Evolutionary conservation across 1,284 basidiomycete genomes (phyloP), one percentile per base, ranked within the genome.

Genomic region (Marasmius fiardii): DNA sequence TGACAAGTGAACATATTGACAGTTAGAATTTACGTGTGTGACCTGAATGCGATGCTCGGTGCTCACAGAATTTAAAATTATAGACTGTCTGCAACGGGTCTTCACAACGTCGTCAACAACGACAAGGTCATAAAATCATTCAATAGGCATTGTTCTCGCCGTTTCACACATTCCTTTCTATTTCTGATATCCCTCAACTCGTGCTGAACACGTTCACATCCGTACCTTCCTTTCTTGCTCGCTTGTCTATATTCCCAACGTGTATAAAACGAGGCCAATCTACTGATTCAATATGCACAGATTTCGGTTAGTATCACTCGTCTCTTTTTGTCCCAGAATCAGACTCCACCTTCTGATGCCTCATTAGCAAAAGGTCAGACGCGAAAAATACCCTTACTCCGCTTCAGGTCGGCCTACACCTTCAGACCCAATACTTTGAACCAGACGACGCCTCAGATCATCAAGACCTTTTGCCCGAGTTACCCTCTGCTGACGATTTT

Each of bases 401-500:
- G 64, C 64, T 56, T 58, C 63, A 64, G 65, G 50, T 51, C 51
- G 55, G 59, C 58, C 64, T 65, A n/a, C 41, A 58, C 61, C 28
- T 51, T 41, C 28, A 51, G 47, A 54, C 44, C 28, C 8, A 53
- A 24, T 31, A 18, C 44, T 55, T 61, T 60, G 28, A 20, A 44
- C 23, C 51, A 48, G n/a, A 16, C 24, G 7, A n/a, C 35, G 11
- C 24, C 26, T 37, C 52, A 31, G 20, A 49, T 16, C 48, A 41
- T 2, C 54, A 60, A 33, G 76, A 76, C 51, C 64, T 66, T 51
- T 70, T 83, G 2, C 82, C 81, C 51, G 74, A 78, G 59, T 75
- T 92, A 31, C 85, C 86, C 50, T 79, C 85, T 34, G 74, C 76
- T 43, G 83, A 81, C 73, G 83, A 90, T 70, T 92, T 92, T 74